These are phyloP conservation scores for Fraxinus quadrangulata DNA, from an alignment of 257 asterid species.

Conservation along the genomic window DNA sequence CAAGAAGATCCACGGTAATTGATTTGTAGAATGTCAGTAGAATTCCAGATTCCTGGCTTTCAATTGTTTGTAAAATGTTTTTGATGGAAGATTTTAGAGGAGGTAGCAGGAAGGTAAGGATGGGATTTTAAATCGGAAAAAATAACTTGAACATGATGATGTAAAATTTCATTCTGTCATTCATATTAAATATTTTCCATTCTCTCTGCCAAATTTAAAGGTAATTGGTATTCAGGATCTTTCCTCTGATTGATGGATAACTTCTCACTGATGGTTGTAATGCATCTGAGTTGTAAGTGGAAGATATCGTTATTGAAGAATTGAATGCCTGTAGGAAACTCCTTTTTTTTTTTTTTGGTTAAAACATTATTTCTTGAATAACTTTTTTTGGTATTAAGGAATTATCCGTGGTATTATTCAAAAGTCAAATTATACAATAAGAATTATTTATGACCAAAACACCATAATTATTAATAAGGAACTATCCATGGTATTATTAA, in stretches of 20 bases:
- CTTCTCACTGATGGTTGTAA: not conserved
- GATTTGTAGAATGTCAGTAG: slow-evolving; percentile 12
- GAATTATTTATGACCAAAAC: too few relatives aligned
- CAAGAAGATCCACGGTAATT: slow-evolving; percentile 97
- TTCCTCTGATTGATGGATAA: not conserved
- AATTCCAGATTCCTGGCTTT: not conserved
- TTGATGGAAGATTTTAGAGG: not conserved
- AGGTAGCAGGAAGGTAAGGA: not conserved
- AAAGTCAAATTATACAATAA: too few relatives aligned
- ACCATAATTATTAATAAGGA: too few relatives aligned
- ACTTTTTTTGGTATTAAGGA: too few relatives aligned
- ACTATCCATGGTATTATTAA: too few relatives aligned
- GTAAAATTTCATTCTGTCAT: not conserved
- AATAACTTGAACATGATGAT: not conserved
- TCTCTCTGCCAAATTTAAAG: not conserved
- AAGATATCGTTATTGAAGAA: not conserved
- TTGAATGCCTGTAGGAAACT: not conserved
- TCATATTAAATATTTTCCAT: not conserved
- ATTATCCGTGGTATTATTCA: too few relatives aligned
- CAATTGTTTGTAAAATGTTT: not conserved
- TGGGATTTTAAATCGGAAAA: not conserved
- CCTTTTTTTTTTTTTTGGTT: too few relatives aligned
- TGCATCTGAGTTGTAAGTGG: not conserved
- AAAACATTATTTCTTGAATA: too few relatives aligned
- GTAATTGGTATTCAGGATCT: not conserved